Evolutionary conservation across 2,329 filamentous ascomycete genomes (phyloP).

Genomic region (Pseudocercospora musae): DNA sequence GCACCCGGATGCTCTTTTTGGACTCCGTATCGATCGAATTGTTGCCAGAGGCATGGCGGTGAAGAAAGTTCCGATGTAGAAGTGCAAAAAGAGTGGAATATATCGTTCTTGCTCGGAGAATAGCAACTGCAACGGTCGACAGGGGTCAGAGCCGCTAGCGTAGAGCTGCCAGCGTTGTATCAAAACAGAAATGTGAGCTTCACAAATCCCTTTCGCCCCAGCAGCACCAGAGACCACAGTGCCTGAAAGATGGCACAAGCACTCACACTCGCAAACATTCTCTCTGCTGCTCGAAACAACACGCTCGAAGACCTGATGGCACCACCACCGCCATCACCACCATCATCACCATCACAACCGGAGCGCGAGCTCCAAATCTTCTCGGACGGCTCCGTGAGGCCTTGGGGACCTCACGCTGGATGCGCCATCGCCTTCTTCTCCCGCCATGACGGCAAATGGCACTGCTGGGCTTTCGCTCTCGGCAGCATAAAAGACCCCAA

Average conservation of each 20-base stretch:
- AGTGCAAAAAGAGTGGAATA: neutral
- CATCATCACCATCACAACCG: neutral
- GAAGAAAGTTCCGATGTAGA: neutral
- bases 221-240: neutral
- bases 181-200: neutral
- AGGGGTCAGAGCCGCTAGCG: neutral
- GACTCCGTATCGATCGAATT: neutral
- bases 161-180: neutral
- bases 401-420: neutral
- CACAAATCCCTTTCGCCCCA: neutral
- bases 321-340: neutral
- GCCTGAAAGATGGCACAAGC: neutral
- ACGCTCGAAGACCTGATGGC: neutral
- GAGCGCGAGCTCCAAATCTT: neutral
- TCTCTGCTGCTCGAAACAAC: constrained; percentile 1
- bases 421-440: neutral
- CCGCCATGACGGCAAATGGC: neutral
- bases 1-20: neutral
- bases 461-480: neutral
- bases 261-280: neutral
- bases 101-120: neutral
- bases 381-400: neutral
- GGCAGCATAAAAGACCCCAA: neutral
- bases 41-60: neutral
- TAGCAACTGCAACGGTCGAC: neutral